Evolutionary conservation across 2,329 filamentous ascomycete species (phyloP).

Genomic region (Aspergillus pseudoviridinutans): DNA sequence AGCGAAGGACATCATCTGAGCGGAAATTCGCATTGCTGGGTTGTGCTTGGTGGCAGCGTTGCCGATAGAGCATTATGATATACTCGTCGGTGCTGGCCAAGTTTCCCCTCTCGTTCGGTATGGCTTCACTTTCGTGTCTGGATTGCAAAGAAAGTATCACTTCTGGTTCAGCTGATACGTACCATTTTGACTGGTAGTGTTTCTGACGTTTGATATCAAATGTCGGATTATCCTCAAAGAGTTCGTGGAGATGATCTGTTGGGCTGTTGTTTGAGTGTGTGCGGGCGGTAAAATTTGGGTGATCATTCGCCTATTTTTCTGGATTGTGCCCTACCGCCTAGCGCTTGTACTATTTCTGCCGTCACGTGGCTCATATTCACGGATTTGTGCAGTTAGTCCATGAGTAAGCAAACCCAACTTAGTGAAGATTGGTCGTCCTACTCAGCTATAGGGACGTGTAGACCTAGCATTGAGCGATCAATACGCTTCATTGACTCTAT

Average conservation of each 20-base stretch:
- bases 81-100: not conserved
- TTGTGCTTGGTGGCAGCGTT: no score
- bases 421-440: no score
- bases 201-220: slow-evolving; percentile 25
- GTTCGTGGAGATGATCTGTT: slow-evolving; percentile 23
- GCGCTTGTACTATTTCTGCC: slow-evolving; percentile 2
- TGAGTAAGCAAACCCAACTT: not conserved
- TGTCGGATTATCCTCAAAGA: slow-evolving; percentile 56
- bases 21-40: not conserved
- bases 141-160: not conserved
- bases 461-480: not conserved
- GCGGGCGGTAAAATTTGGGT: slow-evolving; percentile 17
- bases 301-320: slow-evolving; percentile 23
- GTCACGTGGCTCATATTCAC: not conserved
- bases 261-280: slow-evolving; percentile 21
- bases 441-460: not conserved
- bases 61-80: no score
- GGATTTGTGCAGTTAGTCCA: not conserved
- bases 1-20: not conserved
- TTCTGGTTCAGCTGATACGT: slow-evolving; percentile 15
- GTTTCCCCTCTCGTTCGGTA: not conserved
- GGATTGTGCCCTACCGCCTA: slow-evolving; percentile 23
- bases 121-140: not conserved
- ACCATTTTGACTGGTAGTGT: slow-evolving; percentile 43
- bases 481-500: slow-evolving; percentile 11